A percentile compares a stretch with the other conserved stretches of the same genome.
phyloP scores from a whole-genome alignment of 257 asterid species.

The Jacaranda copaia region DNA sequence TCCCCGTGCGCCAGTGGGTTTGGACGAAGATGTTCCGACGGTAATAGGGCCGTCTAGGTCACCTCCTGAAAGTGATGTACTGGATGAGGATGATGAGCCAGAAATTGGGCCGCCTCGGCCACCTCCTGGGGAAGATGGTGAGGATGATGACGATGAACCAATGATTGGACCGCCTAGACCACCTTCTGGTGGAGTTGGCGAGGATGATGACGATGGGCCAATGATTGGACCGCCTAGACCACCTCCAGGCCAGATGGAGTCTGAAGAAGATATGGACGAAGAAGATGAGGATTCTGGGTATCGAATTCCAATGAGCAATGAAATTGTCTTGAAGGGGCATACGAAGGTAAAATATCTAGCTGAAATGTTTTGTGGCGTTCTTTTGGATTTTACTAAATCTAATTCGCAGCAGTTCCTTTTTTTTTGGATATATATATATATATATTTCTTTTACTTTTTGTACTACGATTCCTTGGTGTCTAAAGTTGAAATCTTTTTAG shows the following conservation, averaged over 20 bases:
- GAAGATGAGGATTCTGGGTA: constrained; percentile 58
- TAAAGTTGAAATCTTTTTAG: not conserved
- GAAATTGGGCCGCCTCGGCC: constrained; percentile 78
- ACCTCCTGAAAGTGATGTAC: constrained; percentile 41
- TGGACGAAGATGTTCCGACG: constrained; percentile 42
- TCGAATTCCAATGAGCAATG: constrained; percentile 91
- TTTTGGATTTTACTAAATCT: not conserved
- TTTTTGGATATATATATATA: too few species aligned
- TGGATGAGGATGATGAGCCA: constrained; percentile 46
- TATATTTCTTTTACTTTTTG: too few species aligned
- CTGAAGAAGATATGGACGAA: constrained; percentile 66
- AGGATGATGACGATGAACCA: constrained; percentile 45
- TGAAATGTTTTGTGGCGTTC: not conserved
- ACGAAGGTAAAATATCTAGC: constrained; percentile 62
- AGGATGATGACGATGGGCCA: constrained; percentile 49
- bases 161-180: constrained; percentile 58
- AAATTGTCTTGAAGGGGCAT: constrained; percentile 91
- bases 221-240: constrained; percentile 66
- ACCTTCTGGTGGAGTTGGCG: constrained; percentile 40
- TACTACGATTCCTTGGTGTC: too few species aligned
- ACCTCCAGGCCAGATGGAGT: constrained; percentile 44
- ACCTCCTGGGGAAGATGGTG: constrained; percentile 30
- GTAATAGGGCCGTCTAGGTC: constrained; percentile 69
- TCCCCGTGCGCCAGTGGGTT: constrained; percentile 46
- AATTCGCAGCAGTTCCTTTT: not conserved